Evolutionary conservation across 805 yeast species (phyloP).

Genomic region (Zygosaccharomyces siamensis): DNA sequence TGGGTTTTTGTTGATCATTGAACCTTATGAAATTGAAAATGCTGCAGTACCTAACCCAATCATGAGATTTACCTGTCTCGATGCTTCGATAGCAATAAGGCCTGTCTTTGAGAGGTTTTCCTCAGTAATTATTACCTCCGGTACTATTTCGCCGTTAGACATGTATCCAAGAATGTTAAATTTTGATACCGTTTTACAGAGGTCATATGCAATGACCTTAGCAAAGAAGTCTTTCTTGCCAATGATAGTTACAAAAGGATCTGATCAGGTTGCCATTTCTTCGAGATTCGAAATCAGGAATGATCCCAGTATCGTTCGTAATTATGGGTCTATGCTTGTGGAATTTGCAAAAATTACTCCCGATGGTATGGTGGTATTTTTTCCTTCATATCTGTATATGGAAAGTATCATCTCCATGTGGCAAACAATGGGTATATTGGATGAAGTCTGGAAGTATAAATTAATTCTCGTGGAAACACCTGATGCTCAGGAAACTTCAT

Average conservation of each 20-base stretch:
- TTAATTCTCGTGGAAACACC: constrained; percentile 95
- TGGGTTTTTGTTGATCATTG: constrained; percentile 87
- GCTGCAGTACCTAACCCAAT: constrained; percentile 97
- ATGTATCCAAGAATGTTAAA: constrained; percentile 98
- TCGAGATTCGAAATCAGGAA: constrained; percentile 95
- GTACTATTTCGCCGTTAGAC: constrained; percentile 96
- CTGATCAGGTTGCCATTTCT: constrained; percentile 95
- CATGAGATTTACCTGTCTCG: constrained; percentile 86
- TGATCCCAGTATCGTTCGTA: constrained; percentile 96
- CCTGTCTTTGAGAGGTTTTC: constrained; percentile 93
- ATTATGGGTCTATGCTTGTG: constrained; percentile 86
- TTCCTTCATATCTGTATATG: constrained; percentile 96
- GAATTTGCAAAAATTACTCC: constrained; percentile 96
- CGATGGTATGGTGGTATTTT: constrained; percentile 96
- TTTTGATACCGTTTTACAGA: constrained; percentile 88
- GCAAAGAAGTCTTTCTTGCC: constrained; percentile 91
- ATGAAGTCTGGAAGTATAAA: constrained; percentile 97
- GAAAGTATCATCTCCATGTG: constrained; percentile 97
- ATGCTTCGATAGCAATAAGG: constrained; percentile 95
- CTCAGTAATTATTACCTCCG: constrained; percentile 91
- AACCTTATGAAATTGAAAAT: constrained; percentile 92
- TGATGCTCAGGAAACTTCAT: constrained; percentile 95
- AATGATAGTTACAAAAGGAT: constrained; percentile 92
- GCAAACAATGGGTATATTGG: constrained; percentile 97
- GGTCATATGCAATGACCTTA: constrained; percentile 92